These are phyloP conservation scores for Lentinula boryana DNA, from an alignment of 768 basidiomycete species.

Conservation along the genomic window DNA sequence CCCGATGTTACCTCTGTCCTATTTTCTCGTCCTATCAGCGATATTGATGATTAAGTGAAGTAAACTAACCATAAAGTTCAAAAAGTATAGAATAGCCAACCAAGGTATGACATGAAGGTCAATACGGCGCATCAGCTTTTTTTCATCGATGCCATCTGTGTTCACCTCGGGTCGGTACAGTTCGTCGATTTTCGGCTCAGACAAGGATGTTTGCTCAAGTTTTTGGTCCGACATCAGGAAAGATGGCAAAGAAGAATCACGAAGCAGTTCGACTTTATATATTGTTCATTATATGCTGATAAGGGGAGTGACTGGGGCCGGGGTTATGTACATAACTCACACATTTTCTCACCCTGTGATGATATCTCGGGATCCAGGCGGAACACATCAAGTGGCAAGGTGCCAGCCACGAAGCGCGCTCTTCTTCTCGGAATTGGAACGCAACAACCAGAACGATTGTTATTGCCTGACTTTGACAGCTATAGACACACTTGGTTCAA, in stretches of 20 bases:
- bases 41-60: not conserved
- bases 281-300: not conserved
- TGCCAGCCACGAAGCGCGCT: not conserved
- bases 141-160: conserved; percentile 47
- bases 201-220: not conserved
- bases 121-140: conserved; percentile 50
- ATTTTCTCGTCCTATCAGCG: not conserved
- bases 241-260: not conserved
- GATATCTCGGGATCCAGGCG: not conserved
- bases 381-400: not conserved
- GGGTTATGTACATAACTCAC: not conserved
- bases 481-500: conserved; percentile 16
- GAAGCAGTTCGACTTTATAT: not conserved
- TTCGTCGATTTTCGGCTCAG: conserved; percentile 11
- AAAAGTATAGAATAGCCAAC: conserved; percentile 65
- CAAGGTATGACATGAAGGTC: conserved; percentile 71
- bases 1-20: conserved; percentile 57
- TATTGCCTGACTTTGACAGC: not conserved
- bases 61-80: conserved; percentile 50
- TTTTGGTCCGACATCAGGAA: not conserved
- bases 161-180: conserved; percentile 48
- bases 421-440: not conserved
- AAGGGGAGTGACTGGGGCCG: not conserved
- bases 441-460: not conserved
- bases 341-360: not conserved